These are phyloP conservation scores for Achaetomiella virescens DNA, from an alignment of 495 filamentous ascomycete species.

Conservation along the genomic window DNA sequence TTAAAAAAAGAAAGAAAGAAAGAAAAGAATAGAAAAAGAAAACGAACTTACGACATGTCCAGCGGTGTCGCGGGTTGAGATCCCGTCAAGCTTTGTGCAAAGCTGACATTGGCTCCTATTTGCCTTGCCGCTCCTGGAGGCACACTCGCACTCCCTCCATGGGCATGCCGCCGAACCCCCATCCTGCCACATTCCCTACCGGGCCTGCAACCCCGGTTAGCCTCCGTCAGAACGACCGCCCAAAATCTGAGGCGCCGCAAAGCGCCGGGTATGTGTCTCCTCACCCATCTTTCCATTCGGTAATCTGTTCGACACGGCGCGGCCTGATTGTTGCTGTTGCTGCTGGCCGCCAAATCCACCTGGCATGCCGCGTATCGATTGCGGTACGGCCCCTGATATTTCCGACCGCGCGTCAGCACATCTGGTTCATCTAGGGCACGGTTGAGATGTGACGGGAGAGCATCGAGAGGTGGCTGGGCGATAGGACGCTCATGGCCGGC, in stretches of 20 bases:
- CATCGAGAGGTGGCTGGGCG: not conserved
- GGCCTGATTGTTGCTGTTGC: slow-evolving; percentile 54
- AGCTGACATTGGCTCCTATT: slow-evolving; percentile 64
- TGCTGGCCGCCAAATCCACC: slow-evolving; percentile 59
- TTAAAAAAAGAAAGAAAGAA: slow-evolving; percentile 3
- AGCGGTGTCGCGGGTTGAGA: slow-evolving; percentile 70
- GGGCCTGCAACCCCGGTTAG: slow-evolving; percentile 27
- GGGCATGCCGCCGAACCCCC: slow-evolving; percentile 62
- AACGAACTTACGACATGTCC: slow-evolving; percentile 69
- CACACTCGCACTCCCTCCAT: slow-evolving; percentile 59
- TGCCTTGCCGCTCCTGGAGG: slow-evolving; percentile 37
- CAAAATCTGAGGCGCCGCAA: not conserved
- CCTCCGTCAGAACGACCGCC: not conserved
- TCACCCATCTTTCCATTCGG: slow-evolving; percentile 72
- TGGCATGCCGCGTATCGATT: slow-evolving; percentile 63
- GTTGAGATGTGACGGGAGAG: slow-evolving; percentile 1
- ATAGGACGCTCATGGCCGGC: not conserved
- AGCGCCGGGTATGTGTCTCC: slow-evolving; percentile 12
- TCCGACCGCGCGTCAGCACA: slow-evolving; percentile 16
- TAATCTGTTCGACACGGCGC: slow-evolving; percentile 62
- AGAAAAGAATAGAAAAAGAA: slow-evolving; percentile 9
- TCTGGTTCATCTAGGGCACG: not conserved
- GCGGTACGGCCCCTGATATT: slow-evolving; percentile 55
- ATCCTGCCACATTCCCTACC: slow-evolving; percentile 61
- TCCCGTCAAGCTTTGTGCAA: slow-evolving; percentile 74